These are phyloP conservation scores for Paracoccidioides lutzii DNA, from an alignment of 2,329 filamentous ascomycete genomes.

Conservation along the genomic window DNA sequence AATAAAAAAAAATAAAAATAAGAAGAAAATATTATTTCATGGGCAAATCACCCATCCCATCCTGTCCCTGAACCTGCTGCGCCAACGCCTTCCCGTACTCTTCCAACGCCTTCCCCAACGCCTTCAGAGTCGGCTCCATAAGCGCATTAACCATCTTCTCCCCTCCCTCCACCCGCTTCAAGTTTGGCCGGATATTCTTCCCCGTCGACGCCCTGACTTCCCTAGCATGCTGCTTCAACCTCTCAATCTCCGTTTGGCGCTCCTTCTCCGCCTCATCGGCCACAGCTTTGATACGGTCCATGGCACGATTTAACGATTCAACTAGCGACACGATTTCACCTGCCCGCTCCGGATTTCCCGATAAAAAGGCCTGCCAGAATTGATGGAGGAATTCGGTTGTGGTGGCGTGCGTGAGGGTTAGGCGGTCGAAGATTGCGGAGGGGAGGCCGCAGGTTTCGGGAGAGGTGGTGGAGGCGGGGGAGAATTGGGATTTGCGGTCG, in stretches of 20 bases:
- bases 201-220: slow-evolving; percentile 59
- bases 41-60: background rate
- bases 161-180: slow-evolving; percentile 57
- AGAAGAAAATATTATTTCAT: too few relatives aligned
- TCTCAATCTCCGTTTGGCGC: slow-evolving; percentile 52
- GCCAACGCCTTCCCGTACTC: slow-evolving; percentile 60
- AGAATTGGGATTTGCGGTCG: slow-evolving; percentile 40
- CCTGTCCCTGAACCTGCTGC: slow-evolving; percentile 37
- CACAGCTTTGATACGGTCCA: slow-evolving; percentile 67
- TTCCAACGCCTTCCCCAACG: slow-evolving; percentile 56
- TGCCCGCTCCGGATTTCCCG: slow-evolving; percentile 69
- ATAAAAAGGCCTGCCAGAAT: slow-evolving; percentile 88
- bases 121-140: slow-evolving; percentile 58
- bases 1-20: background rate
- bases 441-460: slow-evolving; percentile 37
- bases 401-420: slow-evolving; percentile 75
- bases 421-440: slow-evolving; percentile 43
- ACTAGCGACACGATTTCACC: slow-evolving; percentile 68
- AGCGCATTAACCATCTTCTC: slow-evolving; percentile 61
- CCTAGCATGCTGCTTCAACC: slow-evolving; percentile 55
- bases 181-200: slow-evolving; percentile 58
- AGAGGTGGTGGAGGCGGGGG: slow-evolving; percentile 24
- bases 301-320: slow-evolving; percentile 66
- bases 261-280: slow-evolving; percentile 67
- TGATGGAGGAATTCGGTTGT: slow-evolving; percentile 93